phyloP scores from a whole-genome alignment of 495 filamentous ascomycete genomes.

The Penicillium goetzii region DNA sequence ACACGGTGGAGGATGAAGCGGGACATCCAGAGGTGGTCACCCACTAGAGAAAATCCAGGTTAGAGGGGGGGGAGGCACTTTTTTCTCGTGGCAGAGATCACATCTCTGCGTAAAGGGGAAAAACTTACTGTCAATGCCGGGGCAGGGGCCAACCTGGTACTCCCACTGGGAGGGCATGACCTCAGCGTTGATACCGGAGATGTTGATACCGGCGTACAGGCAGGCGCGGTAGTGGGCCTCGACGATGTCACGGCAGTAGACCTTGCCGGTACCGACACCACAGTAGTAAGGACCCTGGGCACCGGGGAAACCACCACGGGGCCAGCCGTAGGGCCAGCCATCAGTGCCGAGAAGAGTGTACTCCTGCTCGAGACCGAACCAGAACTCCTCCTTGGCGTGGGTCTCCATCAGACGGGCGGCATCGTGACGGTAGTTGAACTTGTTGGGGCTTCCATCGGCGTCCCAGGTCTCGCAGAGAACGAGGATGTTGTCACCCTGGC shows the following conservation, averaged over 20 bases:
- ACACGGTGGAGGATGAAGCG: slow-evolving; percentile 96
- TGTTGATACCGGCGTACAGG: slow-evolving; percentile 86
- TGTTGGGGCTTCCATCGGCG: slow-evolving; percentile 94
- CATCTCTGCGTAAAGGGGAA: slow-evolving; percentile 7
- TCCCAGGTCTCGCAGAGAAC: slow-evolving; percentile 97
- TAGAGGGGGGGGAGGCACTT: slow-evolving; percentile 4
- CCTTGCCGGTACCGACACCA: slow-evolving; percentile 95
- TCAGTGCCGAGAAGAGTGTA: slow-evolving; percentile 88
- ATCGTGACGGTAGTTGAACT: slow-evolving; percentile 96
- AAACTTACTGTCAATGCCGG: slow-evolving; percentile 77
- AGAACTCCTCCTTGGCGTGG: slow-evolving; percentile 80
- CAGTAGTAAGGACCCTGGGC: slow-evolving; percentile 99
- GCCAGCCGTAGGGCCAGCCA: slow-evolving; percentile 93
- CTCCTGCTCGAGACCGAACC: slow-evolving; percentile 99
- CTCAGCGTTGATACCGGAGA: slow-evolving; percentile 98
- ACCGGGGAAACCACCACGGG: slow-evolving; percentile 92
- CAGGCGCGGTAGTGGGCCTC: slow-evolving; percentile 99
- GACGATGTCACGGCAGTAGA: slow-evolving; percentile 97
- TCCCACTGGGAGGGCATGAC: slow-evolving; percentile 99
- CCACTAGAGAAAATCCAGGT: slow-evolving; percentile 58
- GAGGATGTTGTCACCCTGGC: slow-evolving; percentile 80
- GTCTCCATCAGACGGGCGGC: slow-evolving; percentile 86
- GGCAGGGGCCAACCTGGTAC: slow-evolving; percentile 96
- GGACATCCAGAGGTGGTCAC: slow-evolving; percentile 96
- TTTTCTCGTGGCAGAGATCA: neutral